Conservation (phyloP, 1,139 yeast genomes). For the Magnusiomyces magnusii region DNA sequence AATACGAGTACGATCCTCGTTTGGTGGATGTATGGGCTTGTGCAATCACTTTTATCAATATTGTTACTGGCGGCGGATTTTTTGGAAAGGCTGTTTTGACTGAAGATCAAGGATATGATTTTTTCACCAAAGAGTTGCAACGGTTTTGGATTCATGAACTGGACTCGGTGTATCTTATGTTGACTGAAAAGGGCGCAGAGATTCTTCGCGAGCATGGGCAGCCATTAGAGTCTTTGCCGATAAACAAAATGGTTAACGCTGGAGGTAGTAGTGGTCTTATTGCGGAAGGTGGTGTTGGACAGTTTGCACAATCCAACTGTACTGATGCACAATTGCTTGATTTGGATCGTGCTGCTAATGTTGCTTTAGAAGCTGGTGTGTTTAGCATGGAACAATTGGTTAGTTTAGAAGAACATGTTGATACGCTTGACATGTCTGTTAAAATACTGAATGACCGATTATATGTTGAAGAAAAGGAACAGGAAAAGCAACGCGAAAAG, state of each 20-base stretch:
- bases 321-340: not conserved
- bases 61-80: slow-evolving; percentile 39
- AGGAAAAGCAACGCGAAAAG: slow-evolving; percentile 64
- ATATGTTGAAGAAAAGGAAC: not conserved
- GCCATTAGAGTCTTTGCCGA: slow-evolving; percentile 65
- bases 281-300: slow-evolving; percentile 32
- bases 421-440: not conserved
- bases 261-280: slow-evolving; percentile 24
- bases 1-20: slow-evolving; percentile 58
- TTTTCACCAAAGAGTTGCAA: slow-evolving; percentile 21
- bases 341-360: not conserved
- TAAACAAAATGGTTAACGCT: slow-evolving; percentile 40
- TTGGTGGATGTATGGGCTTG: slow-evolving; percentile 87
- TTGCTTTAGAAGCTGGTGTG: not conserved
- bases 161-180: slow-evolving; percentile 57
- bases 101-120: slow-evolving; percentile 25
- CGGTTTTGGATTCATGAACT: slow-evolving; percentile 68
- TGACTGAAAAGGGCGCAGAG: slow-evolving; percentile 37
- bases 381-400: not conserved
- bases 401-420: slow-evolving; percentile 2
- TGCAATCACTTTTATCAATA: slow-evolving; percentile 85
- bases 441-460: not conserved
- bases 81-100: slow-evolving; percentile 28
- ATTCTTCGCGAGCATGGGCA: slow-evolving; percentile 47
- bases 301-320: slow-evolving; percentile 9